Evolutionary conservation across 352 stramenopile genomes (phyloP).

Genomic region (Pythium aristosporum): DNA sequence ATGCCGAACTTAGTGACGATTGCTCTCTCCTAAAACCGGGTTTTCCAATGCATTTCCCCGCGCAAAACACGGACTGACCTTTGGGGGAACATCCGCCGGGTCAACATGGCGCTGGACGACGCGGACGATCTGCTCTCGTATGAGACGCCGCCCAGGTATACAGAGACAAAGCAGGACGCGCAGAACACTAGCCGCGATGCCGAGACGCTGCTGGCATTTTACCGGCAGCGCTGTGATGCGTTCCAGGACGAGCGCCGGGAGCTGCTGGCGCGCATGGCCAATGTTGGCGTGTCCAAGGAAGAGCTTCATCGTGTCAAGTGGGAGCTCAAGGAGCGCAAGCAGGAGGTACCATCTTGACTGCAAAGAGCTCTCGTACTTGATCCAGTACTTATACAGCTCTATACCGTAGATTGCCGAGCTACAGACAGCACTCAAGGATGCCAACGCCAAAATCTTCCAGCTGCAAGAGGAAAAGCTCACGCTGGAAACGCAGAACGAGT

Average conservation of each 20-base stretch:
- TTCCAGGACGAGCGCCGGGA: slow-evolving; percentile 64
- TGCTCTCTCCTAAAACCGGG: slow-evolving; percentile 7
- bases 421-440: slow-evolving; percentile 48
- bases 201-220: slow-evolving; percentile 51
- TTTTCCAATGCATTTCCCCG: background rate
- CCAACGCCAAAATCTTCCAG: slow-evolving; percentile 62
- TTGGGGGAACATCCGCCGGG: slow-evolving; percentile 5
- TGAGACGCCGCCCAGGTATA: slow-evolving; percentile 35
- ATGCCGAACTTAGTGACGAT: background rate
- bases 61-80: background rate
- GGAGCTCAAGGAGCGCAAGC: slow-evolving; percentile 59
- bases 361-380: background rate
- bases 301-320: slow-evolving; percentile 72
- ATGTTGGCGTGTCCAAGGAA: slow-evolving; percentile 74
- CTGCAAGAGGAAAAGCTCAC: slow-evolving; percentile 64
- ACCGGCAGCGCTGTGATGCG: slow-evolving; percentile 59
- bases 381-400: background rate
- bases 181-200: slow-evolving; percentile 5
- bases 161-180: slow-evolving; percentile 5
- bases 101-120: slow-evolving; percentile 14
- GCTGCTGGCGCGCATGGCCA: slow-evolving; percentile 49
- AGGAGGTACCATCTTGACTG: slow-evolving; percentile 46
- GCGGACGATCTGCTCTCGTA: slow-evolving; percentile 57
- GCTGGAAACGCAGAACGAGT: slow-evolving; percentile 60
- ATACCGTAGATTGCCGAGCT: slow-evolving; percentile 50